Percentiles rank a stretch among this genome's conserved stretches.
phyloP scores from a whole-genome alignment of 2,329 filamentous ascomycete genomes.

The Phaeophleospora eucalypticola region DNA sequence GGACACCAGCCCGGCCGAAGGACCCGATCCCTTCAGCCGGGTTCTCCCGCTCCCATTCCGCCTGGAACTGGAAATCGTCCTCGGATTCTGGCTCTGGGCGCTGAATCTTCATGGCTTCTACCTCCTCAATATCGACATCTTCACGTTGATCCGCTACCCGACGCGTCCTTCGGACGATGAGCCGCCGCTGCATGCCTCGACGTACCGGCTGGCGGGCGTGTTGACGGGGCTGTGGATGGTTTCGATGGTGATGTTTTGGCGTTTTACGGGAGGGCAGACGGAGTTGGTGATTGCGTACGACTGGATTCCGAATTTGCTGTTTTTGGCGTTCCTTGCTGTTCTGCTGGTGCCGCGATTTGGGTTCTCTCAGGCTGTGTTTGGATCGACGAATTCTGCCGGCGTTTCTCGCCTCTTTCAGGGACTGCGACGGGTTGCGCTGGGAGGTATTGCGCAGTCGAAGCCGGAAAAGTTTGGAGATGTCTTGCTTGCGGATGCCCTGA shows the following conservation, averaged over 20 bases:
- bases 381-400: conserved; percentile 52
- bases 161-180: conserved; percentile 66
- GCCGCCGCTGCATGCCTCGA: conserved; percentile 67
- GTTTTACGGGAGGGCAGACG: conserved; percentile 66
- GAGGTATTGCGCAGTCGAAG: conserved; percentile 77
- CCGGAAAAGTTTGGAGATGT: conserved; percentile 96
- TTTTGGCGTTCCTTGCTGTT: conserved; percentile 67
- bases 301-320: conserved; percentile 78
- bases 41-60: conserved; percentile 85
- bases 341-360: conserved; percentile 55
- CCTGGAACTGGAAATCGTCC: conserved; percentile 76
- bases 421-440: conserved; percentile 73
- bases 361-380: conserved; percentile 12
- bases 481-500: conserved; percentile 86
- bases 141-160: conserved; percentile 74
- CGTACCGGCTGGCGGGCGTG: conserved; percentile 77
- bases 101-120: conserved; percentile 85
- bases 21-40: conserved; percentile 80
- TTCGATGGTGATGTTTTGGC: conserved; percentile 80
- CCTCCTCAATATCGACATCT: conserved; percentile 65
- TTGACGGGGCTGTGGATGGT: conserved; percentile 66
- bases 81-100: conserved; percentile 94
- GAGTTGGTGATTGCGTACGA: conserved; percentile 69
- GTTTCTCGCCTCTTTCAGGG: conserved; percentile 67
- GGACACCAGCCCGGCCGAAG: conserved; percentile 22